Percentiles rank a stretch among this genome's conserved stretches.
phyloP scores from a whole-genome alignment of 2,329 filamentous ascomycete genomes.

The Catunica adiposa region DNA sequence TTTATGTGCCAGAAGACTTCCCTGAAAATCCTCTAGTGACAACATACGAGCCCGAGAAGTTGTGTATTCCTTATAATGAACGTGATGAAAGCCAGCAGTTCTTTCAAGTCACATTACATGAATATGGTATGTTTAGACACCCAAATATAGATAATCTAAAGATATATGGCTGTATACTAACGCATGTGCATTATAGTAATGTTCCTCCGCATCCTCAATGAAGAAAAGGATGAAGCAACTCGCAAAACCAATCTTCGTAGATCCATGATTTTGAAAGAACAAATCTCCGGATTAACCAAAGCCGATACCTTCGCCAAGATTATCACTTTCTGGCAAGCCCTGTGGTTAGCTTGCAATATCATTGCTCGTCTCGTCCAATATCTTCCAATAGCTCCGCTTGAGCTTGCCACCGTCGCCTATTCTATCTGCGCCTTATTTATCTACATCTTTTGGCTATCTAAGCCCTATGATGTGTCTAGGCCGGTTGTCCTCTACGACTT shows the following conservation, averaged over 20 bases:
- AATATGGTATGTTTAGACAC: neutral
- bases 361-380: slow-evolving; percentile 20
- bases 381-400: slow-evolving; percentile 23
- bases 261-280: slow-evolving; percentile 11
- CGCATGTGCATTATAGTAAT: neutral
- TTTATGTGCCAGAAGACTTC: too few species aligned
- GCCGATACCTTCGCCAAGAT: slow-evolving; percentile 21
- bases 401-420: slow-evolving; percentile 22
- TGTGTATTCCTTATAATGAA: too few species aligned
- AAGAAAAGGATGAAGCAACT: neutral
- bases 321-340: slow-evolving; percentile 22
- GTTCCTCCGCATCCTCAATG: slow-evolving; percentile 1
- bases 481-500: neutral
- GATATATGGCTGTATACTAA: neutral
- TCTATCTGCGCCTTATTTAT: slow-evolving; percentile 22
- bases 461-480: slow-evolving; percentile 17
- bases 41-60: too few species aligned
- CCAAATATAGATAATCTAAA: neutral
- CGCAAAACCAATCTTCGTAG: neutral
- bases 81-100: neutral
- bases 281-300: slow-evolving; percentile 24
- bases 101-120: slow-evolving; percentile 2
- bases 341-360: slow-evolving; percentile 24
- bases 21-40: too few species aligned
- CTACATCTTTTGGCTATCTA: slow-evolving; percentile 22